phyloP scores from a whole-genome alignment of 2,329 filamentous ascomycete species.

The Arthrobotrys conoides region DNA sequence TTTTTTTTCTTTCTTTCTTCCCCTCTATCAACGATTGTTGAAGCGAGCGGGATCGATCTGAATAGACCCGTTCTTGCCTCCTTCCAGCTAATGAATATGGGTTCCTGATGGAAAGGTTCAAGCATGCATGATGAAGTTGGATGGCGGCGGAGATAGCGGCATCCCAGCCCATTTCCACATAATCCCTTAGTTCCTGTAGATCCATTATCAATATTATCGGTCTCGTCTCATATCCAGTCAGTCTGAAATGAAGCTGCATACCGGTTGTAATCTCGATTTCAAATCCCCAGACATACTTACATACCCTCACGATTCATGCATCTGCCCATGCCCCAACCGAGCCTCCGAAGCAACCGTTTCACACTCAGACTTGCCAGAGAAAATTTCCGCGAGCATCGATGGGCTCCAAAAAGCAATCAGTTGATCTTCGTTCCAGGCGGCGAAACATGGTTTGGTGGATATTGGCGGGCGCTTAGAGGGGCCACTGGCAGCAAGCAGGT shows the following conservation, averaged over 20 bases:
- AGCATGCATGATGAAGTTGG: conserved; percentile 20
- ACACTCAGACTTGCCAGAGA: conserved; percentile 31
- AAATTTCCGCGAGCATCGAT: conserved; percentile 36
- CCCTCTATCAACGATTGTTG: background rate
- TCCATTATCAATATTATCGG: conserved; percentile 21
- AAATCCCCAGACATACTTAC: conserved; percentile 37
- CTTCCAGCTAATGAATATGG: conserved; percentile 32
- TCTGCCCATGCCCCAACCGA: background rate
- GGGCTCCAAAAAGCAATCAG: conserved; percentile 53
- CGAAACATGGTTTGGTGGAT: conserved; percentile 49
- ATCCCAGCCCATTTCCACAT: conserved; percentile 43
- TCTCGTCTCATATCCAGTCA: conserved; percentile 19
- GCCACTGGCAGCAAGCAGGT: conserved; percentile 15
- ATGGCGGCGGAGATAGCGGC: conserved; percentile 11
- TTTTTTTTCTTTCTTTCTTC: background rate
- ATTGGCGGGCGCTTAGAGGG: conserved; percentile 59
- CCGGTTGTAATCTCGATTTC: conserved; percentile 14
- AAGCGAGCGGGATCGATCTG: conserved; percentile 15
- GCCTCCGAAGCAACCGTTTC: conserved; percentile 54
- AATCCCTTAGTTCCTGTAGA: conserved; percentile 31
- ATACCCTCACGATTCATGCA: conserved; percentile 11
- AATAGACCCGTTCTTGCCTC: conserved; percentile 11
- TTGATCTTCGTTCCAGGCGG: conserved; percentile 49
- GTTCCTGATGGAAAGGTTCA: background rate
- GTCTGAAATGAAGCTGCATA: conserved; percentile 17